Percentiles rank a stretch among this genome's conserved stretches.
Conservation (phyloP, 257 asterid species). For the Solanum pimpinellifolium region DNA sequence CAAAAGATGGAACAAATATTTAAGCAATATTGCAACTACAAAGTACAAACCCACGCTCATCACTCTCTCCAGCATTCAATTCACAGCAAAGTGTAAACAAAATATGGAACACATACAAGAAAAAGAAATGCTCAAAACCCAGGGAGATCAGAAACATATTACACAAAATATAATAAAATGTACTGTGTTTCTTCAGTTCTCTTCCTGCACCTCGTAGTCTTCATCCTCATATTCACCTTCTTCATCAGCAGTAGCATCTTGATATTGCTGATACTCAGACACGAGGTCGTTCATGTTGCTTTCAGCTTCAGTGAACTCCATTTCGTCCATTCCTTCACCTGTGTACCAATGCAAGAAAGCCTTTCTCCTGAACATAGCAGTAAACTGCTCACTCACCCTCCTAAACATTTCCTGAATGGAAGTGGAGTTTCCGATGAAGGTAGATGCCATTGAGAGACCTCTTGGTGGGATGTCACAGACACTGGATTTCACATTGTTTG, state of each 20-base stretch:
- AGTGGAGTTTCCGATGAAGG: constrained; percentile 80
- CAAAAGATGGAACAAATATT: neutral
- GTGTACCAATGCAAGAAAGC: constrained; percentile 96
- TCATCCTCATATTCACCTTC: constrained; percentile 67
- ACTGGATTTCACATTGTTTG: constrained; percentile 84
- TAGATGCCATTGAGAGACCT: constrained; percentile 82
- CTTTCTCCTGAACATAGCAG: constrained; percentile 90
- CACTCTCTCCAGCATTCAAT: neutral
- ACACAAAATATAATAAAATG: neutral
- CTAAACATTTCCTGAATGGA: constrained; percentile 91
- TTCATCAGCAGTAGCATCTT: constrained; percentile 89
- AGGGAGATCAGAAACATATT: neutral
- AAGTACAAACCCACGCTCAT: neutral
- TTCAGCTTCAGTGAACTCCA: constrained; percentile 89
- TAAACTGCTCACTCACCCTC: constrained; percentile 85
- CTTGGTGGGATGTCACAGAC: constrained; percentile 89
- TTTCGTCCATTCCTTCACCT: constrained; percentile 82
- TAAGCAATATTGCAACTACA: neutral
- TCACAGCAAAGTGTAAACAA: neutral
- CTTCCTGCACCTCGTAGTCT: constrained; percentile 23
- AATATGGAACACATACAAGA: neutral
- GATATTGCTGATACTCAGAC: constrained; percentile 88
- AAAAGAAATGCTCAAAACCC: neutral
- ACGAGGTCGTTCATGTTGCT: constrained; percentile 88
- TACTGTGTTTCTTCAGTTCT: neutral